Evolutionary conservation across 2,329 filamentous ascomycete genomes (phyloP).

Genomic region (Chrysosporium keratinophilum): DNA sequence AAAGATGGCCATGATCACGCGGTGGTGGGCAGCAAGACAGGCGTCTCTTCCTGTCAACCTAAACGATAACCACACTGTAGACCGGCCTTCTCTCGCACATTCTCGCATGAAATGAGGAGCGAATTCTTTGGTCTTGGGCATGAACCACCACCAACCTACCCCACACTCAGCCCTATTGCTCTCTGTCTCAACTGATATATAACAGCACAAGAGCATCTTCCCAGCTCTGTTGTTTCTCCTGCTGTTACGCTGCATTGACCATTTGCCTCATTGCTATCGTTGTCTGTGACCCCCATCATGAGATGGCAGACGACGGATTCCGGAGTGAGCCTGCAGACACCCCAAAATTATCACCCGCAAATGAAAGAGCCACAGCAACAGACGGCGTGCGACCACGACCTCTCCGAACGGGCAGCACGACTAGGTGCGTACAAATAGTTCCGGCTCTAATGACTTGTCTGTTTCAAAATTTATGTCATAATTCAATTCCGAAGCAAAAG

Average conservation of each 20-base stretch:
- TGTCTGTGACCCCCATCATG: conserved; percentile 7
- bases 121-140: conserved; percentile 3
- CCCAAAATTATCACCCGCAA: conserved; percentile 1
- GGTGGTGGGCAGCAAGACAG: background rate
- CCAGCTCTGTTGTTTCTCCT: background rate
- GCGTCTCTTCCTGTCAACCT: no score
- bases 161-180: conserved; percentile 11
- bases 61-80: background rate
- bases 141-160: background rate
- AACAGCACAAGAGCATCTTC: background rate
- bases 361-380: background rate
- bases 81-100: background rate
- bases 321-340: background rate
- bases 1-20: conserved; percentile 6
- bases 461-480: background rate
- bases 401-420: background rate
- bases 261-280: background rate
- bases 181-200: background rate
- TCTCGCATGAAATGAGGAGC: background rate
- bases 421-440: background rate
- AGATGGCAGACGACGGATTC: conserved; percentile 9
- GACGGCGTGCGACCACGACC: background rate
- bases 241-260: background rate
- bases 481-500: background rate
- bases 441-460: background rate